Evolutionary conservation across 2,329 filamentous ascomycete genomes (phyloP).

Genomic region (Aspergillus japonicus): DNA sequence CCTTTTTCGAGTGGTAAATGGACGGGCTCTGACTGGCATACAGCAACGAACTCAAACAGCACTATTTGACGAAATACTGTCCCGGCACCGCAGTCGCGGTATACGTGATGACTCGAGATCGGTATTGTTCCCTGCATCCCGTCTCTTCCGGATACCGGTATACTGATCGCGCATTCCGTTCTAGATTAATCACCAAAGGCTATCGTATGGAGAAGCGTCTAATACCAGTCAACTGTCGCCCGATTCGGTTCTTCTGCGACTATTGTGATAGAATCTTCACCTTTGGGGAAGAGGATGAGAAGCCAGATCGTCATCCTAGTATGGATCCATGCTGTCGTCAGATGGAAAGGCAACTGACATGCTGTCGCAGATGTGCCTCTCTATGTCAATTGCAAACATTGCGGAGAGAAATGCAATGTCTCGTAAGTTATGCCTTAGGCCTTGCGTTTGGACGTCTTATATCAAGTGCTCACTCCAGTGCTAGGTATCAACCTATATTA

Average conservation of each 20-base stretch:
- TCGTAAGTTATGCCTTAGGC: constrained; percentile 15
- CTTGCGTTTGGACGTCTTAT: not conserved
- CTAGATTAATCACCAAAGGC: constrained; percentile 32
- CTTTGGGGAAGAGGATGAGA: constrained; percentile 20
- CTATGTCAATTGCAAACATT: constrained; percentile 21
- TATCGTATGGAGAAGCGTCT: constrained; percentile 32
- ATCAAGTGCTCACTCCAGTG: not conserved
- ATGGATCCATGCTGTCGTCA: not conserved
- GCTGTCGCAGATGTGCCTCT: constrained; percentile 14
- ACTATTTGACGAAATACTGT: constrained; percentile 31
- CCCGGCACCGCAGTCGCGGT: constrained; percentile 29
- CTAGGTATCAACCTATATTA: constrained; percentile 23
- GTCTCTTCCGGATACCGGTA: not conserved
- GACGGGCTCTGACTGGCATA: constrained; percentile 1
- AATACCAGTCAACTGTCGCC: constrained; percentile 26
- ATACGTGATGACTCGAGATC: constrained; percentile 34
- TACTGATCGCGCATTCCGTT: not conserved
- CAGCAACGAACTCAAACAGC: constrained; percentile 28
- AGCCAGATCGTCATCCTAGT: constrained; percentile 20
- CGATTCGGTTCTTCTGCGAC: constrained; percentile 28
- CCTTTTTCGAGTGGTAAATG: not conserved
- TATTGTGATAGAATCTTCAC: constrained; percentile 27
- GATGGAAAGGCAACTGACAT: constrained; percentile 3
- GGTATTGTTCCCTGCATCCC: constrained; percentile 17
- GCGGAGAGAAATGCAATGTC: constrained; percentile 23